phyloP scores from a whole-genome alignment of 352 stramenopile species.

The Phytopythium cucurbitacearum region DNA sequence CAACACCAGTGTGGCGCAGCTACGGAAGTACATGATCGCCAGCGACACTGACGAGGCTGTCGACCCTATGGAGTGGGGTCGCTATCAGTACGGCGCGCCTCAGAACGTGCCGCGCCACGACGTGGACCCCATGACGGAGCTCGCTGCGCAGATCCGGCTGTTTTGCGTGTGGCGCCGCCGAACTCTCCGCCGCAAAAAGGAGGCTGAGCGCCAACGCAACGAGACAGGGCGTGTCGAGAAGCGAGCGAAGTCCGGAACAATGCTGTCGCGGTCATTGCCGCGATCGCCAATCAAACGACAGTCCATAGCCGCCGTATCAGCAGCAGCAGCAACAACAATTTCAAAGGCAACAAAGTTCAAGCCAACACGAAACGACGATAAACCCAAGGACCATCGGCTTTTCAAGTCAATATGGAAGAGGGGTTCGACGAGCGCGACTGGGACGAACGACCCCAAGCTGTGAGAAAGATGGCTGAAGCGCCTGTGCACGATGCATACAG shows the following conservation, averaged over 20 bases:
- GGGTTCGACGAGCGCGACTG: too few species aligned
- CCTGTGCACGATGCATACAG: too few species aligned
- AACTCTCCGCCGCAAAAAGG: constrained; percentile 30
- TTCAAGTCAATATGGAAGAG: too few species aligned
- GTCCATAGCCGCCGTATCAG: not conserved
- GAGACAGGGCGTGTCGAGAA: constrained; percentile 8
- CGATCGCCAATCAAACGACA: not conserved
- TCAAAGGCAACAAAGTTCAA: too few species aligned
- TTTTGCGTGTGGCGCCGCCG: constrained; percentile 48
- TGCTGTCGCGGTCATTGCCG: not conserved
- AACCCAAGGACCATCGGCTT: too few species aligned
- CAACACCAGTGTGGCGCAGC: constrained; percentile 49
- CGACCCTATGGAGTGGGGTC: constrained; percentile 59
- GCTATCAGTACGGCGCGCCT: constrained; percentile 47
- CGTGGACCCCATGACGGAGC: constrained; percentile 42
- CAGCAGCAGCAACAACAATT: too few species aligned
- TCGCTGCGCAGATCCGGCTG: constrained; percentile 46
- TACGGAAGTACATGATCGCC: constrained; percentile 70
- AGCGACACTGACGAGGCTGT: constrained; percentile 49
- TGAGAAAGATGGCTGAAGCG: too few species aligned
- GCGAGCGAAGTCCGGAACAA: constrained; percentile 13
- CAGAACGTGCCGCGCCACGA: constrained; percentile 36
- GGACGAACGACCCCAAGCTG: too few species aligned
- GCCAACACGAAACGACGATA: too few species aligned
- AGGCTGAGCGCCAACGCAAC: constrained; percentile 24